Evolutionary conservation across 2,329 filamentous ascomycete genomes (phyloP).

Genomic region (Thielaviopsis euricoi): DNA sequence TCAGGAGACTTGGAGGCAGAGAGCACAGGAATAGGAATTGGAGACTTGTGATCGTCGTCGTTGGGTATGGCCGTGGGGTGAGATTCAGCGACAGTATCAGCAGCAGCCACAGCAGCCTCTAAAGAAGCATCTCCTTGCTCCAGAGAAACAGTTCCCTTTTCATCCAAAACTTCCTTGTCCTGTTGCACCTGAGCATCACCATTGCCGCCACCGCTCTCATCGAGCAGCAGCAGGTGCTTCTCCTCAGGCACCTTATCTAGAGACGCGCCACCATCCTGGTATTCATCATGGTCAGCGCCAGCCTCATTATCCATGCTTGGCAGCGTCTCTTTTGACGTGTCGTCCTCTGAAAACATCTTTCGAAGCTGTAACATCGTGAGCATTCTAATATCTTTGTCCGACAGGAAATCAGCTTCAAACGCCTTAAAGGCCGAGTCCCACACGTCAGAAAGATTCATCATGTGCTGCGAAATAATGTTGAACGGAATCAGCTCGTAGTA

Average conservation of each 20-base stretch:
- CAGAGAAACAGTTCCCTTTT: neutral
- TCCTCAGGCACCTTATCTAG: slow-evolving; percentile 21
- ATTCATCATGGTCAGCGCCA: neutral
- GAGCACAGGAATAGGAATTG: neutral
- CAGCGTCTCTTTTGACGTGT: slow-evolving; percentile 64
- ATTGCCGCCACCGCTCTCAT: neutral
- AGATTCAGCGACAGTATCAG: neutral
- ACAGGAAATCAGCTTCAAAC: slow-evolving; percentile 86
- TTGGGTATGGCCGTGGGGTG: neutral
- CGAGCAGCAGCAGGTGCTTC: slow-evolving; percentile 22
- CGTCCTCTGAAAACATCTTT: slow-evolving; percentile 76
- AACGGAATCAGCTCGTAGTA: slow-evolving; percentile 96
- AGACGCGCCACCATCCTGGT: neutral
- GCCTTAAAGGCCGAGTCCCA: slow-evolving; percentile 86
- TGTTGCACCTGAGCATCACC: neutral
- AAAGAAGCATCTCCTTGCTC: neutral
- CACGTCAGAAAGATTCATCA: slow-evolving; percentile 81
- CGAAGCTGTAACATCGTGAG: slow-evolving; percentile 83
- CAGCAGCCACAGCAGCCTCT: neutral
- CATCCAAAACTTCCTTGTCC: neutral
- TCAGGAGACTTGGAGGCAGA: slow-evolving; percentile 2
- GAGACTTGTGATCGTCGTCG: neutral
- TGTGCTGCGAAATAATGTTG: slow-evolving; percentile 73
- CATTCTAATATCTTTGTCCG: slow-evolving; percentile 88
- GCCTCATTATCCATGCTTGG: slow-evolving; percentile 40